Evolutionary conservation across 1,284 basidiomycete genomes (phyloP).

Genomic region (Meira nashicola): DNA sequence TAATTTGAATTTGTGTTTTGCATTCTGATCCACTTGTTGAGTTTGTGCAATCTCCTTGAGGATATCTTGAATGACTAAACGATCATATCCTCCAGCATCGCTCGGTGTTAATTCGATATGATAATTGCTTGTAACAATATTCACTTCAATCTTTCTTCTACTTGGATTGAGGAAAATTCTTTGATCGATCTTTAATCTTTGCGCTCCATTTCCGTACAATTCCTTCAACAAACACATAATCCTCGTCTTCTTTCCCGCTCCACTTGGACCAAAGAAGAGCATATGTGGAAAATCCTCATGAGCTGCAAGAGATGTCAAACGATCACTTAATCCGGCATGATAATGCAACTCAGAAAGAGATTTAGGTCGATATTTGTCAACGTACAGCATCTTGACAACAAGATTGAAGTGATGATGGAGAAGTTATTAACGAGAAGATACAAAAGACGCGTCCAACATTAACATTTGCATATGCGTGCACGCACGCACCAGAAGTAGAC

Average conservation of each 20-base stretch:
- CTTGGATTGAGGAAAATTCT: constrained; percentile 91
- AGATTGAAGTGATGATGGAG: too few relatives aligned
- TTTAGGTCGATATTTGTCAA: constrained; percentile 73
- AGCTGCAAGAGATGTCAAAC: constrained; percentile 66
- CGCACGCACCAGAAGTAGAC: too few relatives aligned
- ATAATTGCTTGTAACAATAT: constrained; percentile 85
- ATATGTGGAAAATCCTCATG: constrained; percentile 85
- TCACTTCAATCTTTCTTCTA: constrained; percentile 89
- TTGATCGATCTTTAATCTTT: constrained; percentile 98
- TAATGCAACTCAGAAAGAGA: constrained; percentile 82
- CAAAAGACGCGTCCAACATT: too few relatives aligned
- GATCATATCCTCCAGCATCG: constrained; percentile 92
- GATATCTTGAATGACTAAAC: constrained; percentile 92
- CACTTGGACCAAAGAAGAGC: constrained; percentile 94
- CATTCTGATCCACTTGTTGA: constrained; percentile 91
- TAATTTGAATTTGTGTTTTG: constrained; percentile 96
- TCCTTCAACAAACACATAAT: constrained; percentile 75
- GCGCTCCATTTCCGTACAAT: constrained; percentile 83
- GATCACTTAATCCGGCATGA: constrained; percentile 72
- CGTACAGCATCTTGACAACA: constrained; percentile 40
- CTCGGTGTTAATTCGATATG: constrained; percentile 98
- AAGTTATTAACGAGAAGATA: too few relatives aligned
- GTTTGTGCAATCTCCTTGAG: constrained; percentile 98
- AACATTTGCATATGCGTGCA: too few relatives aligned
- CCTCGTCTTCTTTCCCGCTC: constrained; percentile 96